Percentiles rank a stretch among this genome's conserved stretches.
These are phyloP conservation scores for Gentiana straminea DNA, from an alignment of 257 asterid genomes.

Conservation along the genomic window DNA sequence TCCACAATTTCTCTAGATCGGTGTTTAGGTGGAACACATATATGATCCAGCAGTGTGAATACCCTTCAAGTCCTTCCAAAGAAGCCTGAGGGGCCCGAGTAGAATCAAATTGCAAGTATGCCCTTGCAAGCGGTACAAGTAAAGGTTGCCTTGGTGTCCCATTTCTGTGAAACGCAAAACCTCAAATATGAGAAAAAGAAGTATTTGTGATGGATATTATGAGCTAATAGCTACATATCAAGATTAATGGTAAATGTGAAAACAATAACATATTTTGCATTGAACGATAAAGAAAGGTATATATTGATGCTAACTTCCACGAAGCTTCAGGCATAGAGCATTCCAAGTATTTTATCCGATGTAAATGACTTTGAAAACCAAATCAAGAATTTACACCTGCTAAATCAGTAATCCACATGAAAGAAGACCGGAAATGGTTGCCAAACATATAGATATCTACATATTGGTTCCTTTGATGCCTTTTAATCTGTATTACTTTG, in stretches of 20 bases:
- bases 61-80: slow-evolving; percentile 82
- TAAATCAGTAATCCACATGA: no score
- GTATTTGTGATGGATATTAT: neutral
- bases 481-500: no score
- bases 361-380: no score
- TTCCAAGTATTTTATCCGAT: no score
- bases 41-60: slow-evolving; percentile 89
- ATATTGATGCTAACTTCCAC: no score
- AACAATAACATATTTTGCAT: neutral
- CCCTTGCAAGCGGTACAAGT: slow-evolving; percentile 90
- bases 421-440: no score
- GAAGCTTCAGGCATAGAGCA: no score
- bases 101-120: slow-evolving; percentile 56
- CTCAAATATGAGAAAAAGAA: neutral
- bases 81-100: slow-evolving; percentile 74
- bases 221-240: neutral
- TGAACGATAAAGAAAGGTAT: no score
- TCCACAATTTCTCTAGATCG: slow-evolving; percentile 88
- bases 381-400: no score
- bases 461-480: no score
- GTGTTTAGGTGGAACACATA: slow-evolving; percentile 93
- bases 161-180: slow-evolving; percentile 33
- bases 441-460: no score
- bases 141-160: slow-evolving; percentile 99
- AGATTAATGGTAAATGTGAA: neutral